Evolutionary conservation across 1,139 yeast genomes (phyloP), one percentile per base, ranked within the genome.

Genomic region (Kurtzmaniella quercitrusa): DNA sequence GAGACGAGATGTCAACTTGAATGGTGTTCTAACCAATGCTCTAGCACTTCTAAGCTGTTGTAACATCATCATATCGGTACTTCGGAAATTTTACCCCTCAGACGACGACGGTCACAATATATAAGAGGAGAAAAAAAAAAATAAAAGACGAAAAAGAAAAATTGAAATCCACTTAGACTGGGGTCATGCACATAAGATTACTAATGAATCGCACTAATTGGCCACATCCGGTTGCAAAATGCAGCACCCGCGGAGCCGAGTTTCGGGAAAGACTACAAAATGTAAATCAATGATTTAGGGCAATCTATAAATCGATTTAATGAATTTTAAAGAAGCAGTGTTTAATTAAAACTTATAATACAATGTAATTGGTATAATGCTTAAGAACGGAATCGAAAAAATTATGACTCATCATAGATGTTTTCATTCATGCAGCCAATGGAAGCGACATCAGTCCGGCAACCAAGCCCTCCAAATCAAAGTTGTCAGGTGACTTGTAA

Each of bases 1-100:
- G 26, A 60, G 52, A 37, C 74, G 54, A 14, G 26, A 26, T 6
- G n/a, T 5, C 30, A 26, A 26, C 12, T 6, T 5, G 30, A 26
- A 26, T 14, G 20, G 30, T 26, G 30, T 9, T 6, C 12, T 26
- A 9, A 12, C 30, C 30, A 26, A 5, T 6, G 14, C 30, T 9
- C 12, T 12, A 14, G 30, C 12, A 4, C 9, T 26, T 26, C 30
- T 26, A 14, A 26, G 30, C n/a, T 5, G n/a, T 26, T 26, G 30
- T 6, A 26, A 6, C 12, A 26, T 26, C 30, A 26, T 26, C n/a
- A 9, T 26, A 4, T 12, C 30, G 9, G n/a, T 9, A 26, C 5
- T 26, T 26, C 12, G 9, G 30, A 5, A 26, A 26, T 11, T 26
- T 9, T 11, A 26, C n/a, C 30, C 30, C 12, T 26, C 12, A 26